Evolutionary conservation across 2,329 filamentous ascomycete genomes (phyloP).

Genomic region (Dothideomycetes sp.): DNA sequence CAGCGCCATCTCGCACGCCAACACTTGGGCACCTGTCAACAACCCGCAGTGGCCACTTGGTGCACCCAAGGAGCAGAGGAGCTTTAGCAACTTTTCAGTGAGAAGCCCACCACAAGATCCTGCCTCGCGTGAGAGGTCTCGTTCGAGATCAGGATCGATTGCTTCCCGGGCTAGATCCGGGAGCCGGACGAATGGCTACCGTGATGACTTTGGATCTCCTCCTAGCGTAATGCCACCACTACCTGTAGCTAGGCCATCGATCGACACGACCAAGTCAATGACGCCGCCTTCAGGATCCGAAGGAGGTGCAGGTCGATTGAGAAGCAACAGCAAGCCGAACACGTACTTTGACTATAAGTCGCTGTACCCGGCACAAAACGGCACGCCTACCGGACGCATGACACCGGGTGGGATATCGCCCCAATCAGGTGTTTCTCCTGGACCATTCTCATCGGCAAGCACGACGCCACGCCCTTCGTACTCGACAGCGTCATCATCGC

Average conservation of each 20-base stretch:
- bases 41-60: slow-evolving; percentile 6
- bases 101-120: slow-evolving; percentile 5
- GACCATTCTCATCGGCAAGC: not conserved
- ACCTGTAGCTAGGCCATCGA: not conserved
- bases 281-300: slow-evolving; percentile 1
- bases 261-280: not conserved
- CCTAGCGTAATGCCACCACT: not conserved
- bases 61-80: not conserved
- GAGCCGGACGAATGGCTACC: slow-evolving; percentile 38
- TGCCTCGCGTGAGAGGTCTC: slow-evolving; percentile 13
- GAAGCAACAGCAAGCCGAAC: slow-evolving; percentile 5
- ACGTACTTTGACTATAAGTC: slow-evolving; percentile 1
- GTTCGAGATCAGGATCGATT: slow-evolving; percentile 46
- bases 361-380: not conserved
- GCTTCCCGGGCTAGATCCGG: slow-evolving; percentile 41
- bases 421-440: not conserved
- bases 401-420: not conserved
- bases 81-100: slow-evolving; percentile 1
- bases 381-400: not conserved
- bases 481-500: not conserved
- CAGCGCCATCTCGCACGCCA: not conserved
- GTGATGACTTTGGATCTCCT: slow-evolving; percentile 34
- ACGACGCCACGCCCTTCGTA: not conserved
- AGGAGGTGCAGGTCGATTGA: slow-evolving; percentile 3
- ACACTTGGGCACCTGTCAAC: not conserved